Conservation (phyloP, 2,329 filamentous ascomycete genomes). For the Phaeosphaeria sp. region DNA sequence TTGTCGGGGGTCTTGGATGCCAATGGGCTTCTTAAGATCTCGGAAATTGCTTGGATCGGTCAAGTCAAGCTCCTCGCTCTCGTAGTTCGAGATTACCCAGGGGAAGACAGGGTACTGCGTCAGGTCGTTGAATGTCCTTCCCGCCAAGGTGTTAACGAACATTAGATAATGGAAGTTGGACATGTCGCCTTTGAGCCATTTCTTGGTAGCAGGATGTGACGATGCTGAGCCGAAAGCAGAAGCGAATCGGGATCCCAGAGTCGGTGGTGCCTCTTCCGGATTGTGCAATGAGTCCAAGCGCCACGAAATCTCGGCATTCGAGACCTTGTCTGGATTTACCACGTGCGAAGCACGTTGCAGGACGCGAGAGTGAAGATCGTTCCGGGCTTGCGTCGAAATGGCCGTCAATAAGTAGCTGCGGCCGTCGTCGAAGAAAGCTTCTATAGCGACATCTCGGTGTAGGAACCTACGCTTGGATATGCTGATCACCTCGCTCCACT, state of each 20-base stretch:
- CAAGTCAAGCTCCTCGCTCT: conserved; percentile 88
- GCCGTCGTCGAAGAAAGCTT: conserved; percentile 96
- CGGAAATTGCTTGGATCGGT: conserved; percentile 84
- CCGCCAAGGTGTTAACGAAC: conserved; percentile 97
- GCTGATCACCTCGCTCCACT: conserved; percentile 92
- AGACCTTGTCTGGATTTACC: conserved; percentile 70
- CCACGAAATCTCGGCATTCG: conserved; percentile 88
- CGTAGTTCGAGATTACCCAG: conserved; percentile 96
- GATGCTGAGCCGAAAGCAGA: conserved; percentile 87
- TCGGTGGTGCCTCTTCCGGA: conserved; percentile 67
- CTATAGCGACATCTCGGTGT: conserved; percentile 94
- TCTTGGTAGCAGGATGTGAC: conserved; percentile 83
- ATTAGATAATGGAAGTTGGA: conserved; percentile 99
- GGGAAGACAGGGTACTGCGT: conserved; percentile 99
- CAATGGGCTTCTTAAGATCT: conserved; percentile 95
- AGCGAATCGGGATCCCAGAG: conserved; percentile 86
- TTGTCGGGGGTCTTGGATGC: conserved; percentile 79
- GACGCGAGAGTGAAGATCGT: conserved; percentile 82
- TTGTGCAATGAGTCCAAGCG: conserved; percentile 83
- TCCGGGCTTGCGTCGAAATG: conserved; percentile 73
- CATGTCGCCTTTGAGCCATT: conserved; percentile 92
- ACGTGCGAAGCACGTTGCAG: conserved; percentile 81
- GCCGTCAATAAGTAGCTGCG: conserved; percentile 92
- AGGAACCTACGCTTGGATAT: conserved; percentile 95
- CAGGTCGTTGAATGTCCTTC: conserved; percentile 94